A percentile compares a stretch with the other conserved stretches of the same genome.
phyloP scores from a whole-genome alignment of 202 grass and related monocot genomes.

The Digitaria exilis region DNA sequence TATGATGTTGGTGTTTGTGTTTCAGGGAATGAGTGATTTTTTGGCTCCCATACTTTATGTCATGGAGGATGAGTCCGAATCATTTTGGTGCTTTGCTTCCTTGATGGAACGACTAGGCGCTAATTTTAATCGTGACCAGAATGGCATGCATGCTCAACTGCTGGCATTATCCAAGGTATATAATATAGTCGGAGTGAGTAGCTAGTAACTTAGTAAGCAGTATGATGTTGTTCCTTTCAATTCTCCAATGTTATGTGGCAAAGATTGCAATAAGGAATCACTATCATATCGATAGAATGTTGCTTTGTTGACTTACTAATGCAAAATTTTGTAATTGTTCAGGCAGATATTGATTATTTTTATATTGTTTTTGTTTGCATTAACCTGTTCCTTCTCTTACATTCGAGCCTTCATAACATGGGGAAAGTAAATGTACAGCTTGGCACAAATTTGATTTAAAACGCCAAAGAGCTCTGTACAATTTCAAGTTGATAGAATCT shows the following conservation, averaged over 20 bases:
- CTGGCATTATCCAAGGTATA: slow-evolving; percentile 91
- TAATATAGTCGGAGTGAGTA: slow-evolving; percentile 7
- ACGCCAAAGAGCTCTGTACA: not conserved
- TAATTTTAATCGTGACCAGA: slow-evolving; percentile 99
- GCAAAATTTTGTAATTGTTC: not conserved
- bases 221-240: slow-evolving; percentile 1
- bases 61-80: slow-evolving; percentile 85
- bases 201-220: no score
- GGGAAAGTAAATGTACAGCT: not conserved
- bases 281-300: slow-evolving; percentile 12
- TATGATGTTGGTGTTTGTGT: slow-evolving; percentile 12
- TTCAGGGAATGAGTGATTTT: slow-evolving; percentile 97
- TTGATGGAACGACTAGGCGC: slow-evolving; percentile 94
- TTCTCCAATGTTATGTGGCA: not conserved
- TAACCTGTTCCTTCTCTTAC: not conserved
- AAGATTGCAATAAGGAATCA: not conserved
- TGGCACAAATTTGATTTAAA: not conserved
- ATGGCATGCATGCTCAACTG: slow-evolving; percentile 98
- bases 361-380: slow-evolving; percentile 10
- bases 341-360: not conserved
- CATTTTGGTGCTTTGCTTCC: slow-evolving; percentile 97
- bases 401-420: not conserved
- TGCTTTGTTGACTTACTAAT: no score
- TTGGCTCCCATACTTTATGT: slow-evolving; percentile 86
- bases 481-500: slow-evolving; percentile 13